These are phyloP conservation scores for Paralagenidium karlingii DNA, from an alignment of 352 stramenopile genomes.

Conservation along the genomic window DNA sequence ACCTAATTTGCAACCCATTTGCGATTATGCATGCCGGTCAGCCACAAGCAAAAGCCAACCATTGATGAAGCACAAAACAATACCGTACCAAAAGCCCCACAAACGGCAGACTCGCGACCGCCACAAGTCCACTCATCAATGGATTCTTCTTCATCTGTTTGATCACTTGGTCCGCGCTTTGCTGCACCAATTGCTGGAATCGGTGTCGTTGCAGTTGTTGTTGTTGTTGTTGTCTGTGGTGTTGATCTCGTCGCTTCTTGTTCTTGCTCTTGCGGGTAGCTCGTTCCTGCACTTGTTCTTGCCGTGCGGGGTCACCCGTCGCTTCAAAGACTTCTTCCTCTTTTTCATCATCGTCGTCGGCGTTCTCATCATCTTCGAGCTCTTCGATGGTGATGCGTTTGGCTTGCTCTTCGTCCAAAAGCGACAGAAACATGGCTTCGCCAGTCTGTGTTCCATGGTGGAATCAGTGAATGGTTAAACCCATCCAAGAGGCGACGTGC, in stretches of 20 bases:
- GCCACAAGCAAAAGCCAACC: not conserved
- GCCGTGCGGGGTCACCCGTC: not conserved
- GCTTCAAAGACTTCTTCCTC: constrained; percentile 2
- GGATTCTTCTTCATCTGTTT: constrained; percentile 34
- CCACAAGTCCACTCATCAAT: constrained; percentile 42
- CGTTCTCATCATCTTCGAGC: constrained; percentile 17
- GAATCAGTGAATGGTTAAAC: not conserved
- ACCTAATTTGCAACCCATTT: no score
- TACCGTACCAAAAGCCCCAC: constrained; percentile 54
- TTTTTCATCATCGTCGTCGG: constrained; percentile 3
- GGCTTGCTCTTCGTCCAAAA: constrained; percentile 44
- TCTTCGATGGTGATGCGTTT: constrained; percentile 71
- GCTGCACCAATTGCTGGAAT: constrained; percentile 33
- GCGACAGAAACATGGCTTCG: constrained; percentile 50
- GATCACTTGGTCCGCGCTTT: constrained; percentile 30
- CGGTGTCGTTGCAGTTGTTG: not conserved
- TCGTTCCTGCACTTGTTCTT: no score
- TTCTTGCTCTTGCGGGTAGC: constrained; percentile 13
- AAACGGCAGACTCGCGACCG: constrained; percentile 49
- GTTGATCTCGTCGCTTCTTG: constrained; percentile 7
- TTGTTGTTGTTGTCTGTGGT: not conserved
- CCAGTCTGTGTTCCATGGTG: constrained; percentile 15
- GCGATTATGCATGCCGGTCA: no score
- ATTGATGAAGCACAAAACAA: not conserved
- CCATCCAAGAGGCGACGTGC: not conserved